Conservation (phyloP, 345 rosid genomes). For the Linum usitatissimum region DNA sequence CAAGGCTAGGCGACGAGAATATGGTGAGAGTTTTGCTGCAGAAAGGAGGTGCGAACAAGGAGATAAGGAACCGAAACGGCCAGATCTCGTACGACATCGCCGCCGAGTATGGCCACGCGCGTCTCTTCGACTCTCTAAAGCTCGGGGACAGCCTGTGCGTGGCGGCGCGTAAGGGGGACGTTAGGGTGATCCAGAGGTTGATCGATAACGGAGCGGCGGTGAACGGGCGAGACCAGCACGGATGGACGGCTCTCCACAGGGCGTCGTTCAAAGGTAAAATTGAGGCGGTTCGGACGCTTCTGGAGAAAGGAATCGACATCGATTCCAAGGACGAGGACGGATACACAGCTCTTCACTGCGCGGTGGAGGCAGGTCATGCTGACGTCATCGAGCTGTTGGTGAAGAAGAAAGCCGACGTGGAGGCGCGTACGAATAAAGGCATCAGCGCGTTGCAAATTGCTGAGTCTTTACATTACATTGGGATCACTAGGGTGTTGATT, state of each 20-base stretch:
- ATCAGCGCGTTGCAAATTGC: constrained; percentile 40
- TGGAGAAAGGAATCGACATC: constrained; percentile 44
- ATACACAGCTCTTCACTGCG: constrained; percentile 57
- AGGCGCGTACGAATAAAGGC: constrained; percentile 41
- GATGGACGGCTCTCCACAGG: constrained; percentile 67
- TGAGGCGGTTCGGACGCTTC: constrained; percentile 28
- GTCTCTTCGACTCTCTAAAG: constrained; percentile 37
- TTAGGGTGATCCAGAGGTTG: constrained; percentile 22
- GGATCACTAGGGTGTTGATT: constrained; percentile 40
- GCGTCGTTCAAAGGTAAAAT: constrained; percentile 44
- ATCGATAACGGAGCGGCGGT: constrained; percentile 42
- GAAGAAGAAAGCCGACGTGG: constrained; percentile 45
- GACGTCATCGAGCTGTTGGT: constrained; percentile 45
- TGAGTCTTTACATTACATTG: constrained; percentile 39
- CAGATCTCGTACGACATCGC: constrained; percentile 44
- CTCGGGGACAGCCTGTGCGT: constrained; percentile 42
- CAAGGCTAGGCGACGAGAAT: constrained; percentile 37
- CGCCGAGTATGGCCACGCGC: constrained; percentile 35
- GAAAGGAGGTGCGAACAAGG: constrained; percentile 37
- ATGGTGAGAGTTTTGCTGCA: constrained; percentile 42
- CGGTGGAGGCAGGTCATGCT: constrained; percentile 42
- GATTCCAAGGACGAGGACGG: constrained; percentile 51
- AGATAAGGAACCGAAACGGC: constrained; percentile 33
- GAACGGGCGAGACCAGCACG: constrained; percentile 44
- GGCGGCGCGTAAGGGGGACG: constrained; percentile 49